Conservation (phyloP, 73 alveolate species). For the Paramecium biaurelia region DNA sequence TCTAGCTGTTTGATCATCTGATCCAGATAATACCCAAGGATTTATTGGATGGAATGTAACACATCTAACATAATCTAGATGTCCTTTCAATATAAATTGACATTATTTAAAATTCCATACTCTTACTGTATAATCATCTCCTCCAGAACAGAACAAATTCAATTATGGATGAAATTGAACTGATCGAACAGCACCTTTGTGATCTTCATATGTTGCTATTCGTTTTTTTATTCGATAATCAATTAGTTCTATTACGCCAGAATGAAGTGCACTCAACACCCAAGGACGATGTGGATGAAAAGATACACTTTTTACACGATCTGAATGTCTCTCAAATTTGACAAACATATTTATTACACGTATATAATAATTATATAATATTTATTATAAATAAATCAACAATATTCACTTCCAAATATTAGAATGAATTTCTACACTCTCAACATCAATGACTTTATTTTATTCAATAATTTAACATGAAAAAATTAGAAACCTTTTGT, state of each 20-base stretch:
- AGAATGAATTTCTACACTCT: not conserved
- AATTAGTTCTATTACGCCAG: slow-evolving; percentile 95
- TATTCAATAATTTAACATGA: not conserved
- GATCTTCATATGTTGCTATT: slow-evolving; percentile 78
- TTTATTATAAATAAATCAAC: not conserved
- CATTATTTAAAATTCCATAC: slow-evolving; percentile 77
- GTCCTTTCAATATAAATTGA: slow-evolving; percentile 90
- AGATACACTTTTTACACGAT: slow-evolving; percentile 95
- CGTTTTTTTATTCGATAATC: slow-evolving; percentile 86
- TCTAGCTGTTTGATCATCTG: slow-evolving; percentile 79
- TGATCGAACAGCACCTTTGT: slow-evolving; percentile 77
- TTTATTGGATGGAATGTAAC: slow-evolving; percentile 97
- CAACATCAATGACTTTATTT: not conserved
- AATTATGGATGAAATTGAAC: slow-evolving; percentile 79
- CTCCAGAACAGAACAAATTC: slow-evolving; percentile 95
- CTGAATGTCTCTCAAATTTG: slow-evolving; percentile 93
- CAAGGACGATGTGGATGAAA: slow-evolving; percentile 98
- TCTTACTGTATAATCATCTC: slow-evolving; percentile 98
- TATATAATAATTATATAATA: not conserved
- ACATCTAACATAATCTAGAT: slow-evolving; percentile 96
- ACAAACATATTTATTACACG: slow-evolving; percentile 61
- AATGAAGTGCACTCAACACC: slow-evolving; percentile 82
- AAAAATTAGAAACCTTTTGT: not conserved
- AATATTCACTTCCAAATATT: not conserved
- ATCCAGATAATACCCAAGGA: slow-evolving; percentile 97